Evolutionary conservation across 257 asterid genomes (phyloP), one percentile per base, ranked within the genome.

Genomic region (Solanum ahanhuiri): DNA sequence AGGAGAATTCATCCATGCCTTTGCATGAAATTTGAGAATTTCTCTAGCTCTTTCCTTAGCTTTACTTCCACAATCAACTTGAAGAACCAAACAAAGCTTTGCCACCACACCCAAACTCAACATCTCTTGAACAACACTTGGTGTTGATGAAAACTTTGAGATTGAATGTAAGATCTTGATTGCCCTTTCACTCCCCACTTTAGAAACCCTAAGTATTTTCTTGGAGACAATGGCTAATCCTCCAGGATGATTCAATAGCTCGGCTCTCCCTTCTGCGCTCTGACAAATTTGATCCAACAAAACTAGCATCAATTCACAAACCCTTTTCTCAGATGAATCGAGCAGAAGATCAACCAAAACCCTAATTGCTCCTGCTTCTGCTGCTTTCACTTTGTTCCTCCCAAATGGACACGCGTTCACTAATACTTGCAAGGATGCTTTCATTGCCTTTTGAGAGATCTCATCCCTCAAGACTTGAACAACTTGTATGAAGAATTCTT

Each of bases 191-290:
- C 90, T 96, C 3, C 93, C 98, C 2, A 88, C 90, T n/a, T 83
- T 84, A 0, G 98, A 96, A 79, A 96, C 98, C 92, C 98, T 93
- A 7, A 96, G 91, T 2, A 94, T 92, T 91, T 95, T 96, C 90
- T 95, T 96, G 2, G 99, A 93, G 1, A 96, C 95, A 4, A 94
- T 77, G 3, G 98, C 98, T 34, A 96, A 12, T 2, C 99, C 99
- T 0, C 98, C 99, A 0, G 92, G 89, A 87, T 96, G 99, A n/a
- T 81, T 89, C 63, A 95, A 33, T 37, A 96, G 70, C 88, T 91
- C 97, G 0, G 98, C 94, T 75, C 99, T 86, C 5, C 99, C 99
- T 67, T 96, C 99, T 0, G 99, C 98, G 82, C 96, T 93, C 85
- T 91, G 98, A 91, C 98, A 94, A 2, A 95, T 85, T 66, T 85